These are phyloP conservation scores for Citrus mangshanensis DNA, from an alignment of 345 rosid species.

Conservation along the genomic window DNA sequence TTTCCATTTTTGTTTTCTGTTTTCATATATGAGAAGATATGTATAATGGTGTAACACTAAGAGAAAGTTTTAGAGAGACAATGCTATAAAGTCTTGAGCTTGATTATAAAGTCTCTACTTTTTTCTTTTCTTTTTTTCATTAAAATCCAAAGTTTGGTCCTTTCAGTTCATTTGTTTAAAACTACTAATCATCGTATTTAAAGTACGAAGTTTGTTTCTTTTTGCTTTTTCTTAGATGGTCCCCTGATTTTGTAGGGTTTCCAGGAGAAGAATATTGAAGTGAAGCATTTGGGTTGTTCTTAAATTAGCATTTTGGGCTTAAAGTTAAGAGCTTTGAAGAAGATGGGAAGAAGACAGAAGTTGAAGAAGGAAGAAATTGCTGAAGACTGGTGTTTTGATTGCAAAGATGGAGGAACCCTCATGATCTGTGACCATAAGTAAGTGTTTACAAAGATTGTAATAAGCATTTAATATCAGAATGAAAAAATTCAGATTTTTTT, in stretches of 20 bases:
- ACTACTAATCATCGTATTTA: no score
- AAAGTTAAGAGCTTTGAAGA: slow-evolving; percentile 4
- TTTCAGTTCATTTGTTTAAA: background rate
- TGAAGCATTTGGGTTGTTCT: background rate
- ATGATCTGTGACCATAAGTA: slow-evolving; percentile 49
- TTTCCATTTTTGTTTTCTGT: no score
- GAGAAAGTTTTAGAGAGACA: no score
- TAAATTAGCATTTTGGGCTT: background rate
- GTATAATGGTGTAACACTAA: no score
- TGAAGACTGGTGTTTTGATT: slow-evolving; percentile 46
- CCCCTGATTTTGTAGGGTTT: background rate
- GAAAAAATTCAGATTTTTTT: background rate
- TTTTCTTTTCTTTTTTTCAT: no score
- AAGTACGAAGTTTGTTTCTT: no score
- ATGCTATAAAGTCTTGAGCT: no score
- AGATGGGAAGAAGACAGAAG: slow-evolving; percentile 21
- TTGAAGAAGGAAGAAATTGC: slow-evolving; percentile 27
- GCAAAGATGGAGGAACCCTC: slow-evolving; percentile 57
- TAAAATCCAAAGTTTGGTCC: no score
- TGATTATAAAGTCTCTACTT: no score
- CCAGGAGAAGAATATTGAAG: background rate
- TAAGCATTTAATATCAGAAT: background rate
- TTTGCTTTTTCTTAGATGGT: background rate
- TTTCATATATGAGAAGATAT: no score
- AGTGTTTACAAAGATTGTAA: slow-evolving; percentile 1